Conservation (phyloP, 768 basidiomycete genomes). For the Lenzites betulinus region DNA sequence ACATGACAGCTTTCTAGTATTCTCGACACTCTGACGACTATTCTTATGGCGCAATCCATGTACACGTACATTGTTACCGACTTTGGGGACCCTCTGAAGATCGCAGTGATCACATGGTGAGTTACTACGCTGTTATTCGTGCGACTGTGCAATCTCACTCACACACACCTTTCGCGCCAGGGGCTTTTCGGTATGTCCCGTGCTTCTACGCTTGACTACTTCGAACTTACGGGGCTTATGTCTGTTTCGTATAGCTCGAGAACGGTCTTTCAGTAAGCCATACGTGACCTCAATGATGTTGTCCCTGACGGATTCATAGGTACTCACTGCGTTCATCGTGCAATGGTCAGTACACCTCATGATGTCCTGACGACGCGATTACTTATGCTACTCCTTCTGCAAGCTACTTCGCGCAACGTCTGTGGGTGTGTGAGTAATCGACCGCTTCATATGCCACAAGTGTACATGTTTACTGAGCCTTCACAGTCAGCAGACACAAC, state of each 20-base stretch:
- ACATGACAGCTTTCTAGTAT: not conserved
- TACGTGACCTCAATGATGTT: no score
- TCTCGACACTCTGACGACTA: not conserved
- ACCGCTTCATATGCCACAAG: no score
- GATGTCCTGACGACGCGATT: not conserved
- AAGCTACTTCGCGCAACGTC: slow-evolving; percentile 1
- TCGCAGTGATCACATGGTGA: not conserved
- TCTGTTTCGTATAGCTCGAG: not conserved
- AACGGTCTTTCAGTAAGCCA: not conserved
- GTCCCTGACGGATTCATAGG: not conserved
- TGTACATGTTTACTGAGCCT: no score
- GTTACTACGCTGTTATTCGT: no score
- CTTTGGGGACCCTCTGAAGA: not conserved
- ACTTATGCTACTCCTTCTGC: not conserved
- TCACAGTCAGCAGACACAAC: not conserved
- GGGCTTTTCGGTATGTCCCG: not conserved
- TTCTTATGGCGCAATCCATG: not conserved
- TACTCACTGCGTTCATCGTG: not conserved
- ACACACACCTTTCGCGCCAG: no score
- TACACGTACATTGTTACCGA: slow-evolving; percentile 2
- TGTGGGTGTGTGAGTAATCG: not conserved
- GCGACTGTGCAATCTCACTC: no score
- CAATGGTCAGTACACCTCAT: not conserved
- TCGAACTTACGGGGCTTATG: not conserved
- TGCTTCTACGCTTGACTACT: not conserved